Evolutionary conservation across 1,139 yeast genomes (phyloP), one percentile per base, ranked within the genome.

Genomic region (Yamadazyma taylorii): DNA sequence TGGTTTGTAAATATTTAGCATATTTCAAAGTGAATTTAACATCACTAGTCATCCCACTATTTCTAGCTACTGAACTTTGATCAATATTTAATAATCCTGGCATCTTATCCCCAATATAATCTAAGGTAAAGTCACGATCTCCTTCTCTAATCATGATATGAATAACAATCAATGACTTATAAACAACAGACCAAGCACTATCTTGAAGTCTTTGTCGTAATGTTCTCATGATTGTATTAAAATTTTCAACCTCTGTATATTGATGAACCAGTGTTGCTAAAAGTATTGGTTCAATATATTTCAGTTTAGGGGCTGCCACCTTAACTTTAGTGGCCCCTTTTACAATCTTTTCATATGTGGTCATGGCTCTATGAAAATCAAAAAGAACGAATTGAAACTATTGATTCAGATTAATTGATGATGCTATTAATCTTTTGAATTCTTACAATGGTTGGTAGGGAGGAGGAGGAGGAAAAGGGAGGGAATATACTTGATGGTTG

Each of bases 231-330:
- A 89, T 82, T 13, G 81, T 77, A 39, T 73, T 72, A 52, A 90
- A 79, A 48, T 84, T 82, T 24, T 77, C 81, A 12, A 77, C 62
- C 19, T 61, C 66, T 1, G 61, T 53, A 7, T 60, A 52, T 43
- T 66, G 70, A 39, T 66, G 71, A 27, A 60, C 55, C 43, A 66
- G 63, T 0, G 97, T 87, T 4, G 95, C 84, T 69, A 85, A 75
- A 34, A 92, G 73, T 40, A 92, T 86, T 2, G 97, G 97, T 61
- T 89, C 96, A 39, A 90, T 83, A 57, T 92, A 94, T 58, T 94
- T 92, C 31, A 95, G 85, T 64, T 92, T 92, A 12, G 98, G 98
- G 19, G 97, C 96, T n/a, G 98, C 97, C 66, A 89, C 79, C 75
- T 81, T 67, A 38, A 69, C 65, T 47, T 69, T 70, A 43, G 77